Percentiles rank a stretch among this genome's conserved stretches.
Conservation (phyloP, 768 basidiomycete genomes). For the Crucibulum laeve region DNA sequence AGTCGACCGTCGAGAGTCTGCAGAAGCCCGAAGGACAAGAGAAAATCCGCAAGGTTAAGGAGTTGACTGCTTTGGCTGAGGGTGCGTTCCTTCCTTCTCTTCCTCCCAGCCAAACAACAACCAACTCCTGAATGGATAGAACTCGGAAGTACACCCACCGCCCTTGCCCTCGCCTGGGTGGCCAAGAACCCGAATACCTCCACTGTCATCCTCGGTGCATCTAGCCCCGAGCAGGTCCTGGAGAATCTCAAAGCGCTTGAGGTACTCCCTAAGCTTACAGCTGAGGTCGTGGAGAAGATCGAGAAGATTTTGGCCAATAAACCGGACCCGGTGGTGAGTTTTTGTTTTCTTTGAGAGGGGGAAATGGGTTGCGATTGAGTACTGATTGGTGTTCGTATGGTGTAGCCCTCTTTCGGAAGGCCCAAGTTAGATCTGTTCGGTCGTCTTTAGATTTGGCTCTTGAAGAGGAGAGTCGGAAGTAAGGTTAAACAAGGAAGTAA, state of each 20-base stretch:
- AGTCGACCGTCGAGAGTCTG: constrained; percentile 48
- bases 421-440: background rate
- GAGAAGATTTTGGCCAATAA: constrained; percentile 62
- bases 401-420: background rate
- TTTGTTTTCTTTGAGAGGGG: background rate
- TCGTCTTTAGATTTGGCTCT: no score
- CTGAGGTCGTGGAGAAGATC: constrained; percentile 59
- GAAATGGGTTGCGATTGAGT: background rate
- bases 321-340: constrained; percentile 33
- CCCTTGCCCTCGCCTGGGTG: constrained; percentile 79
- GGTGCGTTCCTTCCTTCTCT: constrained; percentile 20
- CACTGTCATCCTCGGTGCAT: constrained; percentile 65
- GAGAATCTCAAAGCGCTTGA: constrained; percentile 72
- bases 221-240: constrained; percentile 55
- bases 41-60: constrained; percentile 66
- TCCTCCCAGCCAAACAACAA: background rate
- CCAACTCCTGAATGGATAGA: constrained; percentile 26
- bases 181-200: constrained; percentile 62
- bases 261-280: constrained; percentile 67
- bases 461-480: no score
- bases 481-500: no score
- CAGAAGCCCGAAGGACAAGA: constrained; percentile 56
- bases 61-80: constrained; percentile 63
- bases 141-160: constrained; percentile 52
- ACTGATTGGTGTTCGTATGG: background rate